A percentile compares a stretch with the other conserved stretches of the same genome.
Conservation (phyloP, 148 eudicot genomes). For the Nepenthes gracilis region DNA sequence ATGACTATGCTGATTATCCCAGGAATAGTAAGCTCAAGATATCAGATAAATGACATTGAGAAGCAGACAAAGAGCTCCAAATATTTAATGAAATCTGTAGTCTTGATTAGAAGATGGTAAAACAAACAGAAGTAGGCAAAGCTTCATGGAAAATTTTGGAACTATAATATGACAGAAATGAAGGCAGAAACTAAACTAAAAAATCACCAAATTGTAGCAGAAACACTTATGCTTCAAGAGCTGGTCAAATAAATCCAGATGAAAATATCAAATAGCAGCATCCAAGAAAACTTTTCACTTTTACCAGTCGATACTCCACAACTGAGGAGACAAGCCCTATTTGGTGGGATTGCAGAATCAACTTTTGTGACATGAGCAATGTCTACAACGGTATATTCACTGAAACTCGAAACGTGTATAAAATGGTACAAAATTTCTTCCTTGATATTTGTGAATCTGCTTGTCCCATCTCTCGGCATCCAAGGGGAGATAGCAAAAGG, state of each 20-base stretch:
- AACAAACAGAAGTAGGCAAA: neutral
- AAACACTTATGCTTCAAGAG: too few species aligned
- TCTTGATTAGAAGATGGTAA: too few species aligned
- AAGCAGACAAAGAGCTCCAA: too few species aligned
- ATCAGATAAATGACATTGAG: too few species aligned
- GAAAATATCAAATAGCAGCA: neutral
- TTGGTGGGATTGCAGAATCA: conserved; percentile 58
- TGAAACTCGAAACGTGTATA: conserved; percentile 61
- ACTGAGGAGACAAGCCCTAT: conserved; percentile 81
- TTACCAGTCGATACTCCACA: conserved; percentile 94
- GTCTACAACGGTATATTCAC: conserved; percentile 76
- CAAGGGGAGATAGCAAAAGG: conserved; percentile 52
- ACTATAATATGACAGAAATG: too few species aligned
- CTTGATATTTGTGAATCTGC: conserved; percentile 63
- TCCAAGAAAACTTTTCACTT: neutral
- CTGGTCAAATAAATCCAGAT: neutral
- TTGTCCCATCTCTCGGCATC: conserved; percentile 65
- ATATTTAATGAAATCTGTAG: too few species aligned
- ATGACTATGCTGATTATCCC: too few species aligned
- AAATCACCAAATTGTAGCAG: neutral
- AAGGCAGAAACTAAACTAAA: neutral
- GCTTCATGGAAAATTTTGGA: neutral
- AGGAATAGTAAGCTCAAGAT: too few species aligned
- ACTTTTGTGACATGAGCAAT: conserved; percentile 52
- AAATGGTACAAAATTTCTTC: conserved; percentile 68